phyloP scores from a whole-genome alignment of 495 filamentous ascomycete species.

The Aspergillus campestris region DNA sequence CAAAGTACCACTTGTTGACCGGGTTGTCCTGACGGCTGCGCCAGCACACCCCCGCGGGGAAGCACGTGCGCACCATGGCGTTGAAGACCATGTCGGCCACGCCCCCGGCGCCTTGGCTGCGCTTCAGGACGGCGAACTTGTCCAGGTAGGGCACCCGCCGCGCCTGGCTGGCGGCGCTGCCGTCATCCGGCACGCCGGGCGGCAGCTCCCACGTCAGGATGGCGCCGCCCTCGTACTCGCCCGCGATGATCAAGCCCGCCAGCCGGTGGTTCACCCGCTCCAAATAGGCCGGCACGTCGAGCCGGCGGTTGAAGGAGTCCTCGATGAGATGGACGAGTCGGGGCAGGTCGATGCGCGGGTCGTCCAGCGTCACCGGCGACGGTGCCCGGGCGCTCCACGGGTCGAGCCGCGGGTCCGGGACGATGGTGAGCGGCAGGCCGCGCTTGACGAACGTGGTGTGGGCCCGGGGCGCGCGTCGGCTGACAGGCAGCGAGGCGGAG shows the following conservation, averaged over 20 bases:
- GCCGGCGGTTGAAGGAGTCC: conserved; percentile 80
- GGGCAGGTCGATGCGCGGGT: conserved; percentile 72
- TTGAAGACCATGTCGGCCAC: conserved; percentile 95
- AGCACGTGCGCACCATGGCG: conserved; percentile 82
- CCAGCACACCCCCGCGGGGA: conserved; percentile 76
- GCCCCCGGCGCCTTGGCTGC: conserved; percentile 80
- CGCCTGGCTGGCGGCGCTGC: conserved; percentile 38
- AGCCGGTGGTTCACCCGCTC: conserved; percentile 64
- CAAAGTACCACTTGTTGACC: conserved; percentile 95
- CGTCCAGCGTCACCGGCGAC: conserved; percentile 54
- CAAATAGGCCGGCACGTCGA: conserved; percentile 79
- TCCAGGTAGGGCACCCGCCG: conserved; percentile 87
- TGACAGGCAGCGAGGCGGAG: conserved; percentile 78
- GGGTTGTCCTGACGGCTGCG: conserved; percentile 72
- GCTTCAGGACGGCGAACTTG: conserved; percentile 91
- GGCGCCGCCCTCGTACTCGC: conserved; percentile 93
- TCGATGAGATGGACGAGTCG: conserved; percentile 83
- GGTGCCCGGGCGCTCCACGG: conserved; percentile 59
- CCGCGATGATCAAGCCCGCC: conserved; percentile 88
- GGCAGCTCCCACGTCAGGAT: conserved; percentile 92
- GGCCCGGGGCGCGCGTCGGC: conserved; percentile 40
- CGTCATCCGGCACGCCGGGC: conserved; percentile 43
- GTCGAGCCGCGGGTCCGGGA: conserved; percentile 55
- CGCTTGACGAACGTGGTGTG: conserved; percentile 78
- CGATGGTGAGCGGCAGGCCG: conserved; percentile 79